Conservation (phyloP, 306 rosid genomes). For the Gastrolobium villosum region DNA sequence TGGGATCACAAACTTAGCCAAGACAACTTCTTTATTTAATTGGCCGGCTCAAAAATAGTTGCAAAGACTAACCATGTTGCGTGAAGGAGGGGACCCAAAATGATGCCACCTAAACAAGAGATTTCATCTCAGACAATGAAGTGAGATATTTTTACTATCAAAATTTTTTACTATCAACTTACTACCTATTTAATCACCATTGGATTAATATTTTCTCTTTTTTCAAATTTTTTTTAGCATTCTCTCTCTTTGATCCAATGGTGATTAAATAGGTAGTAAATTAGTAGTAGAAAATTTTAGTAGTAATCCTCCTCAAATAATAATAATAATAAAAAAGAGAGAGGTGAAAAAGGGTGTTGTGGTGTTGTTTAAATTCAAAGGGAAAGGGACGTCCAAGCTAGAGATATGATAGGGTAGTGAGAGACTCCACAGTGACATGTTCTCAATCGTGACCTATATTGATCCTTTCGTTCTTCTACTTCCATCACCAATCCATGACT, state of each 20-base stretch:
- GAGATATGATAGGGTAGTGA: neutral
- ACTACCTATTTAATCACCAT: too few relatives aligned
- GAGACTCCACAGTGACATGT: neutral
- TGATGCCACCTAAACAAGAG: constrained; percentile 45
- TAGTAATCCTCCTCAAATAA: too few relatives aligned
- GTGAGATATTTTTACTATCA: too few relatives aligned
- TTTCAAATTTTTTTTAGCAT: too few relatives aligned
- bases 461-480: constrained; percentile 13
- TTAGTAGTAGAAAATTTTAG: too few relatives aligned
- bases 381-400: constrained; percentile 49
- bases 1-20: constrained; percentile 30
- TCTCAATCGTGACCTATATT: neutral
- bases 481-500: constrained; percentile 27
- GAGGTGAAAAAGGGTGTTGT: neutral
- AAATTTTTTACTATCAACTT: too few relatives aligned
- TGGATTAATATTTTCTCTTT: too few relatives aligned
- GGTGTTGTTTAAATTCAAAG: constrained; percentile 35
- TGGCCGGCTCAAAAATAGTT: neutral
- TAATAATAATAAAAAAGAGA: neutral
- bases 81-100: constrained; percentile 26
- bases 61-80: constrained; percentile 40
- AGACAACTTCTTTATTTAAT: constrained; percentile 4
- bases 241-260: too few relatives aligned
- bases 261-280: too few relatives aligned
- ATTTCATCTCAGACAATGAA: too few relatives aligned